phyloP scores from a whole-genome alignment of 441 rosid species.

The Populus trichocarpa region DNA sequence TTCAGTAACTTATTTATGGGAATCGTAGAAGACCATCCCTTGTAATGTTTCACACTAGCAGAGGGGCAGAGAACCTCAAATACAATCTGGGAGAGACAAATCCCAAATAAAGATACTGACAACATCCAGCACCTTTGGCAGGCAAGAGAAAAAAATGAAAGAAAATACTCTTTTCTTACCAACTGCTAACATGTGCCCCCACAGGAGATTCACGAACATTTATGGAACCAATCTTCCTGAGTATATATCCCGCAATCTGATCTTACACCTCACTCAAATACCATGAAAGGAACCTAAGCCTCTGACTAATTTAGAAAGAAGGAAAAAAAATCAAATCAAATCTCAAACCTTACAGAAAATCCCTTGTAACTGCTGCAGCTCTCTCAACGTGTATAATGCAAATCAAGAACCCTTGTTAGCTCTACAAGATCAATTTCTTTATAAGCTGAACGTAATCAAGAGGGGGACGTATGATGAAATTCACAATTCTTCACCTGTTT shows the following conservation, averaged over 20 bases:
- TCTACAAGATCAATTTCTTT: constrained; percentile 36
- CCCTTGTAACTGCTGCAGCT: constrained; percentile 38
- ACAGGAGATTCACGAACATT: constrained; percentile 37
- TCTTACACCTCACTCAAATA: constrained; percentile 60
- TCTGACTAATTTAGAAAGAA: constrained; percentile 25
- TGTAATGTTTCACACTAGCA: constrained; percentile 42
- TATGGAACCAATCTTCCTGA: constrained; percentile 42
- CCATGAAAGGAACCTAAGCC: constrained; percentile 38
- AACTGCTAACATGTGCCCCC: constrained; percentile 27
- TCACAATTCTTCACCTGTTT: constrained; percentile 34
- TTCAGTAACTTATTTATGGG: constrained; percentile 42
- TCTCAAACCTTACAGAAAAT: constrained; percentile 52
- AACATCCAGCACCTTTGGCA: constrained; percentile 36
- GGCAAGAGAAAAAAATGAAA: constrained; percentile 25
- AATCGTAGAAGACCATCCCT: constrained; percentile 29
- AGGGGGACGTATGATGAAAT: constrained; percentile 32
- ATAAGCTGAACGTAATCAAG: constrained; percentile 29
- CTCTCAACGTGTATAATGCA: constrained; percentile 38
- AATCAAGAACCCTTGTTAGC: constrained; percentile 39
- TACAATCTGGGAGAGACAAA: constrained; percentile 36
- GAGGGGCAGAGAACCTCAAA: constrained; percentile 37
- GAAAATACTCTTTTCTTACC: constrained; percentile 15
- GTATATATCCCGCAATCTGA: constrained; percentile 49
- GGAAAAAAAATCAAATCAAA: constrained; percentile 23
- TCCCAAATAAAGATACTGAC: constrained; percentile 31